Conservation (phyloP, 768 basidiomycete genomes). For the Boletus bicolor region DNA sequence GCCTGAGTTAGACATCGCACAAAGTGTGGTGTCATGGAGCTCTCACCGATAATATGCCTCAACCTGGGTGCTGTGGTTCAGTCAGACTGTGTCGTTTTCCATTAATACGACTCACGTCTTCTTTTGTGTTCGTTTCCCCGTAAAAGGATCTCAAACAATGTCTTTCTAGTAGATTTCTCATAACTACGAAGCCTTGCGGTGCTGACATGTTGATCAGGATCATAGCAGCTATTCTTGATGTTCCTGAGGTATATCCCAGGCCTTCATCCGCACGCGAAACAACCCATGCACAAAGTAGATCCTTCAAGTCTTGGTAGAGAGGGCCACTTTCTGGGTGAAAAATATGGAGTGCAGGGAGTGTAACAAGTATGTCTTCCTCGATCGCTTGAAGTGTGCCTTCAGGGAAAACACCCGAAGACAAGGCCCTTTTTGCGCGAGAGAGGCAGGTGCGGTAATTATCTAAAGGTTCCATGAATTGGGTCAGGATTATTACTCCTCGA, state of each 20-base stretch:
- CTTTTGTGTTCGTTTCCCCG: slow-evolving; percentile 62
- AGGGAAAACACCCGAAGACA: slow-evolving; percentile 66
- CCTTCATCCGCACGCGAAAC: slow-evolving; percentile 82
- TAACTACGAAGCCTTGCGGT: slow-evolving; percentile 71
- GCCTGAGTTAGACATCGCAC: slow-evolving; percentile 12
- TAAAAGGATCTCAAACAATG: slow-evolving; percentile 86
- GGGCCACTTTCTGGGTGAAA: slow-evolving; percentile 77
- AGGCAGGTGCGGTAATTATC: slow-evolving; percentile 72
- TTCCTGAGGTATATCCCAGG: slow-evolving; percentile 66
- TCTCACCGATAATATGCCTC: slow-evolving; percentile 86
- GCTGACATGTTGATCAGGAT: slow-evolving; percentile 77
- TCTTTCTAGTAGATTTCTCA: slow-evolving; percentile 83
- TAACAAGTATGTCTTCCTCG: slow-evolving; percentile 70
- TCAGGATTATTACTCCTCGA: slow-evolving; percentile 3
- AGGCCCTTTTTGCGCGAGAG: slow-evolving; percentile 68
- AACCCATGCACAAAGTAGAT: slow-evolving; percentile 85
- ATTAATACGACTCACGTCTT: slow-evolving; percentile 61
- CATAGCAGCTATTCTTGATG: slow-evolving; percentile 81
- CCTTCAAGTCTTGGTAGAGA: slow-evolving; percentile 75
- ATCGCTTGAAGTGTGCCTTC: slow-evolving; percentile 56
- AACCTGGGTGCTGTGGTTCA: slow-evolving; percentile 47
- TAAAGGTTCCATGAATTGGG: slow-evolving; percentile 5
- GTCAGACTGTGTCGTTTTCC: slow-evolving; percentile 25
- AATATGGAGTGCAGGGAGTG: slow-evolving; percentile 75
- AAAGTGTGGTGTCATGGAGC: neutral